Percentiles rank a stretch among this genome's conserved stretches.
Conservation (phyloP, 805 yeast species). For the Sugiyamaella americana region DNA sequence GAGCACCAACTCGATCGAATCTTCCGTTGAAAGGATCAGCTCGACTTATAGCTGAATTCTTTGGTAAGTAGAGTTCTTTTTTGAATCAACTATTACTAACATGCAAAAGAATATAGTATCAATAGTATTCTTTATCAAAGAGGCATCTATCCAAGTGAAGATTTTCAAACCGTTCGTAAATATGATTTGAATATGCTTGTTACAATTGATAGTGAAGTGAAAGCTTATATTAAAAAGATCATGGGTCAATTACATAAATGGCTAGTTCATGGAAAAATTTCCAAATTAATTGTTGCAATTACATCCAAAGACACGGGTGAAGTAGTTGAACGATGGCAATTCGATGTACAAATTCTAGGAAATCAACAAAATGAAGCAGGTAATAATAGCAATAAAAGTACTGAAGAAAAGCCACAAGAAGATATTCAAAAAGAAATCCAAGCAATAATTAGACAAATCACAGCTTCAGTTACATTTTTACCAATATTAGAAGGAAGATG, state of each 20-base stretch:
- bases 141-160: slow-evolving; percentile 84
- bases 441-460: slow-evolving; percentile 78
- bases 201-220: slow-evolving; percentile 70
- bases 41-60: slow-evolving; percentile 72
- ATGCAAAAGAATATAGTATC: slow-evolving; percentile 53
- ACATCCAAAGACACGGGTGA: slow-evolving; percentile 61
- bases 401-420: slow-evolving; percentile 33
- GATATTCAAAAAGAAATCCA: slow-evolving; percentile 72
- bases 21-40: slow-evolving; percentile 73
- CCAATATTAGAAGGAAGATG: slow-evolving; percentile 64
- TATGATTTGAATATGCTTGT: slow-evolving; percentile 73
- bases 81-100: background rate
- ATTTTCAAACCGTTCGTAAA: slow-evolving; percentile 68
- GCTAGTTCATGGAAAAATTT: slow-evolving; percentile 64
- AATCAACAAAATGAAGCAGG: background rate
- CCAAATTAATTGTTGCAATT: slow-evolving; percentile 66
- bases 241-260: slow-evolving; percentile 65
- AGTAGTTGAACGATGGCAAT: slow-evolving; percentile 82
- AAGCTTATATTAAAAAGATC: slow-evolving; percentile 57
- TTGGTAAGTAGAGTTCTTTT: slow-evolving; percentile 35
- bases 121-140: slow-evolving; percentile 81
- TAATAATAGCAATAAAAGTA: background rate
- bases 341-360: slow-evolving; percentile 47
- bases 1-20: slow-evolving; percentile 39
- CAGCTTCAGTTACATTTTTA: slow-evolving; percentile 78